phyloP scores from a whole-genome alignment of 495 filamentous ascomycete species.

The Haplographium delicatum region DNA sequence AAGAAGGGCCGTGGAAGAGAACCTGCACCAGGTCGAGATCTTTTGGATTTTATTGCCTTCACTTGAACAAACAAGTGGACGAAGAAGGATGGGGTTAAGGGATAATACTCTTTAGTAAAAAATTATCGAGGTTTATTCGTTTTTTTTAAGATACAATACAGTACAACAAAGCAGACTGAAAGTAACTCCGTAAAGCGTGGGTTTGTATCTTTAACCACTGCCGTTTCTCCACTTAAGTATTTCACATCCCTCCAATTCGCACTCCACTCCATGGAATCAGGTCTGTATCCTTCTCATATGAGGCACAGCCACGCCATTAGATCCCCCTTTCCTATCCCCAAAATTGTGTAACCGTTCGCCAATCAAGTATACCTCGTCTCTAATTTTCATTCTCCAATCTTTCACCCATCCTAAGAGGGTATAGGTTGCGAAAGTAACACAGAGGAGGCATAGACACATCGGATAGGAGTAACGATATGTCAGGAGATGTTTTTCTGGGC shows the following conservation, averaged over 20 bases:
- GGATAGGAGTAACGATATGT: conserved; percentile 74
- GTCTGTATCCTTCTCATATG: conserved; percentile 19
- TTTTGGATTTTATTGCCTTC: too few relatives aligned
- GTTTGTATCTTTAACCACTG: too few relatives aligned
- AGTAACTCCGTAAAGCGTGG: too few relatives aligned
- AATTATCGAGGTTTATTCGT: too few relatives aligned
- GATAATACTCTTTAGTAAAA: too few relatives aligned
- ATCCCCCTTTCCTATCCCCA: conserved; percentile 19
- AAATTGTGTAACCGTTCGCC: conserved; percentile 65
- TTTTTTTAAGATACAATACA: too few relatives aligned
- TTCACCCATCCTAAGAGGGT: conserved; percentile 59
- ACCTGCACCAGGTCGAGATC: conserved; percentile 1
- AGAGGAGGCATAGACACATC: conserved; percentile 3
- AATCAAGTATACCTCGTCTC: conserved; percentile 94
- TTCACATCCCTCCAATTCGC: too few relatives aligned
- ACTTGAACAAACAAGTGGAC: too few relatives aligned
- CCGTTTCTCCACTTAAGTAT: too few relatives aligned
- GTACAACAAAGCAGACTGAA: too few relatives aligned
- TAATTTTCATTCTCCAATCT: conserved; percentile 74
- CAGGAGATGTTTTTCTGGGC: conserved; percentile 41
- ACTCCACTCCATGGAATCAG: too few relatives aligned
- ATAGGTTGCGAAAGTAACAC: conserved; percentile 35
- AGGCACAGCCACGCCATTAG: background rate
- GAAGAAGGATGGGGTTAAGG: too few relatives aligned
- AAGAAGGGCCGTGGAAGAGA: conserved; percentile 3